Evolutionary conservation across 306 rosid species (phyloP), one percentile per base, ranked within the genome.

Genomic region (Quercus agrifolia): DNA sequence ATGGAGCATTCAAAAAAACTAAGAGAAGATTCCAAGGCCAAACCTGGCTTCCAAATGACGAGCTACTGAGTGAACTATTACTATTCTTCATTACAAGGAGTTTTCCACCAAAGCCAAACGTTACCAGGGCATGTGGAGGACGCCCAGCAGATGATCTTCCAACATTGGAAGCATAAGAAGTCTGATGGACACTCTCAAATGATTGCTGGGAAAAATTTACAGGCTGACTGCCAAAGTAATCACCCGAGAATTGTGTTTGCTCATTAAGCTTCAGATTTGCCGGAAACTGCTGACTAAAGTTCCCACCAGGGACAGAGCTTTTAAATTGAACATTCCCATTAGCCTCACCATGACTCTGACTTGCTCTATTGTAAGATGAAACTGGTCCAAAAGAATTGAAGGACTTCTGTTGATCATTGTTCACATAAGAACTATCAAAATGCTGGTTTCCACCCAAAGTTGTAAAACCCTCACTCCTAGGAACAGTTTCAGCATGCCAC

Each of bases 41-140:
- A 83, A 94, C 97, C 97, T 91, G 97, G 81, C 85, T 84, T 77
- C 91, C 94, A 77, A 79, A 87, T 2, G 89, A 82, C 62, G 91
- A 83, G 84, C 85, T 87, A 15, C 82, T 80, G 81, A 81, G 57
- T 30, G 74, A 71, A 83, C 87, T 86, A 66, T 77, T 41, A 41
- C 46, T 81, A 78, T 88, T 91, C 75, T 94, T 92, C 98, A 88
- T 88, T 80, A 94, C 70, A 35, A 94, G 66, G 84, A 94, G 98
- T 81, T 92, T 94, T 76, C 98, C 97, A n/a, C 98, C 98, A 85
- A 94, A 94, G 23, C 98, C 97, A 27, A 94, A 94, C 35, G 97
- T 88, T 46, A 86, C 98, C 23, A 94, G 75, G 49, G 97, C 90
- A 87, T 92, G 98, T 38, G 92, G 87, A 82, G 98, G 98, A 28